Conservation (phyloP, 2,329 filamentous ascomycete species). For the Corniculantispora saksenae region DNA sequence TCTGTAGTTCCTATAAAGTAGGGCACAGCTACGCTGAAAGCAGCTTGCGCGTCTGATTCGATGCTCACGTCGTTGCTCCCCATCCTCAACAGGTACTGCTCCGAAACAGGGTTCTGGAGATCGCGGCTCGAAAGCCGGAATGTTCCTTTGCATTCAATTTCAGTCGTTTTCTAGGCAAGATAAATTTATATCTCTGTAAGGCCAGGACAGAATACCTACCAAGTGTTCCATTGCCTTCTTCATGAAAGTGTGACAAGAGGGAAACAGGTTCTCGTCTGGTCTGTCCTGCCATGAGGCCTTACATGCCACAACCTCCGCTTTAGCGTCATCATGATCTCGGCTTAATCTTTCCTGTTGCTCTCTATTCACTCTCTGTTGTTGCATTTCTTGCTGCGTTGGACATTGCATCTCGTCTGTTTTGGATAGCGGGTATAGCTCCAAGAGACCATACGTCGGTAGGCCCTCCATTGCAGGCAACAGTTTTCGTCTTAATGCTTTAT, state of each 20-base stretch:
- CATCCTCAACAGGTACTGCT: not conserved
- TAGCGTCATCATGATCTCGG: not conserved
- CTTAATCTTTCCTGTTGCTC: not conserved
- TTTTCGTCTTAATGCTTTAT: not conserved
- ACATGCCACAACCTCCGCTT: not conserved
- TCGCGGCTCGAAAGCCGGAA: not conserved
- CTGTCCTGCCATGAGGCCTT: not conserved
- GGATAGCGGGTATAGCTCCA: not conserved
- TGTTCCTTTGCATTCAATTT: not conserved
- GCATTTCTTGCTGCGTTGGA: not conserved
- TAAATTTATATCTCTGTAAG: not conserved
- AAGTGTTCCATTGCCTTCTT: not conserved
- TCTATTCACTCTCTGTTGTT: no score
- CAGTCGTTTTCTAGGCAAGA: not conserved
- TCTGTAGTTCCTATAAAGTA: not conserved
- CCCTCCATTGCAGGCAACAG: not conserved
- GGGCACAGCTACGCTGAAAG: not conserved
- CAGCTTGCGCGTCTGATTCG: not conserved
- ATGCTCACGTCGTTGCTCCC: not conserved
- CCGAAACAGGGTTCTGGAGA: not conserved
- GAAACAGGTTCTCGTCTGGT: not conserved
- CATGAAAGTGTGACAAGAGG: not conserved
- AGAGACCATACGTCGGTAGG: not conserved
- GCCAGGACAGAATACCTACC: not conserved
- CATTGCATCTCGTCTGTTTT: not conserved